phyloP scores from a whole-genome alignment of 306 rosid species.

The Acacia crassicarpa region DNA sequence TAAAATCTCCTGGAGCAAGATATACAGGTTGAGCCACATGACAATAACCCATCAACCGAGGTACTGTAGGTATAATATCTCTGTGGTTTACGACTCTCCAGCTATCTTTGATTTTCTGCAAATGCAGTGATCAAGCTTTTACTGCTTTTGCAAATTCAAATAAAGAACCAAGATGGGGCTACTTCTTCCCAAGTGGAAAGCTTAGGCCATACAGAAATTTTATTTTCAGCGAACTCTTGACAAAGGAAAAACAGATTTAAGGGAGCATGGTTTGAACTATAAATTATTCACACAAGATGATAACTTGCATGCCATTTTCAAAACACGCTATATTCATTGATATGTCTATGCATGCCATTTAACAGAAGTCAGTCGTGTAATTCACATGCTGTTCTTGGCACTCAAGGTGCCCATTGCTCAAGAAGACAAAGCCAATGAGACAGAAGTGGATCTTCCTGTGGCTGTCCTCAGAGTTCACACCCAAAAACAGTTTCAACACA shows the following conservation, averaged over 20 bases:
- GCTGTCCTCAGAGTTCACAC: background rate
- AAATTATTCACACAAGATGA: background rate
- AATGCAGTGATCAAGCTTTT: constrained; percentile 24
- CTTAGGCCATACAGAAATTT: background rate
- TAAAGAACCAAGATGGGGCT: background rate
- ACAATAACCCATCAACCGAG: constrained; percentile 97
- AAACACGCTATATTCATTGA: background rate
- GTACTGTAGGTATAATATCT: constrained; percentile 94
- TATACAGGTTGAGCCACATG: constrained; percentile 92
- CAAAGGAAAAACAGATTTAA: background rate
- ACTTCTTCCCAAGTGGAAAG: background rate
- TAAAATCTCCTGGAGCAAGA: constrained; percentile 75
- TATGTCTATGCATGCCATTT: background rate
- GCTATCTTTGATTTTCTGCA: constrained; percentile 96
- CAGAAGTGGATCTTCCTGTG: background rate
- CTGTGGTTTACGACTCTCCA: constrained; percentile 99
- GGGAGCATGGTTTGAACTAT: background rate
- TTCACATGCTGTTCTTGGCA: background rate
- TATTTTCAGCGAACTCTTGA: background rate
- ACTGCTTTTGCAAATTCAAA: constrained; percentile 32
- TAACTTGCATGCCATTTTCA: background rate
- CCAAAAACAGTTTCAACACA: background rate
- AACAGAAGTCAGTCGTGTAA: background rate
- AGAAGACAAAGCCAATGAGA: background rate
- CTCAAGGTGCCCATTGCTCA: constrained; percentile 20